Evolutionary conservation across 139 green algal genomes (phyloP).

Genomic region (Coelastrella sp.): DNA sequence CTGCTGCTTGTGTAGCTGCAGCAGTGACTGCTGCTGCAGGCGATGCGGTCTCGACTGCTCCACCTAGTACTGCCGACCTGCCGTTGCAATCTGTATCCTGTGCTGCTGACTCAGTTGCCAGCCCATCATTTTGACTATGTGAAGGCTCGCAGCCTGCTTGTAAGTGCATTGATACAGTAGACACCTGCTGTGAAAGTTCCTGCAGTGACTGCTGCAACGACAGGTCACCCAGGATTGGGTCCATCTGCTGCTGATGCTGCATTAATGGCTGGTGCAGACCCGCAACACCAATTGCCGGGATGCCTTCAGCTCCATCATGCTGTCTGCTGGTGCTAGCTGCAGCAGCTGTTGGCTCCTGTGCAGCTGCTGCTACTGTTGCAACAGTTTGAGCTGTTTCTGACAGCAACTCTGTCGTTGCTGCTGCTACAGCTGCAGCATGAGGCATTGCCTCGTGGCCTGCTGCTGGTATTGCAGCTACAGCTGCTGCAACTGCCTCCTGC

Average conservation of each 20-base stretch:
- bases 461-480: too few relatives aligned
- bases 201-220: neutral
- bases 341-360: neutral
- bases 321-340: neutral
- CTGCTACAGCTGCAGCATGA: too few relatives aligned
- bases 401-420: too few relatives aligned
- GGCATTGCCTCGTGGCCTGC: too few relatives aligned
- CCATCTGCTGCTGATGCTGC: neutral
- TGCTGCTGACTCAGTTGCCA: neutral
- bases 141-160: neutral
- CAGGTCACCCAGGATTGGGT: neutral
- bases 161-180: neutral
- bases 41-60: too few relatives aligned
- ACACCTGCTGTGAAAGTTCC: neutral
- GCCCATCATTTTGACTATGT: too few relatives aligned
- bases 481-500: too few relatives aligned
- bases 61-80: neutral
- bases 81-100: neutral
- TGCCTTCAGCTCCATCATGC: too few relatives aligned
- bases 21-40: neutral
- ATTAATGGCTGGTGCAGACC: too few relatives aligned
- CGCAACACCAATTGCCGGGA: too few relatives aligned
- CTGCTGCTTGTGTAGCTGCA: neutral
- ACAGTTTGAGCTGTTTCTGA: too few relatives aligned
- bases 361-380: too few relatives aligned